Evolutionary conservation across 73 alveolate genomes (phyloP).

Genomic region (Effrenium voratum): DNA sequence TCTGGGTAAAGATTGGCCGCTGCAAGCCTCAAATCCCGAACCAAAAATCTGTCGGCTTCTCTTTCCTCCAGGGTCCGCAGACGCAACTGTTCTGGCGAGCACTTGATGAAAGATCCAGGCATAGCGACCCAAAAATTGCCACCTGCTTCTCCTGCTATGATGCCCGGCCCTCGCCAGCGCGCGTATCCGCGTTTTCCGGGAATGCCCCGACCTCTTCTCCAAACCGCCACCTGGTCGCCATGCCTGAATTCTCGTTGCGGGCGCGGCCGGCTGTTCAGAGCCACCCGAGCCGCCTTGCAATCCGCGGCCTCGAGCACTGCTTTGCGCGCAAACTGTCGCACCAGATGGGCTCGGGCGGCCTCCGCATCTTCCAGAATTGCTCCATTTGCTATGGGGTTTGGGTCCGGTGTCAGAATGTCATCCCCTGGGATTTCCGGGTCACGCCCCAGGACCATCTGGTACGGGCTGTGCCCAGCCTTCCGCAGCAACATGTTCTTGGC

Average conservation of each 20-base stretch:
- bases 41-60: slow-evolving; percentile 26
- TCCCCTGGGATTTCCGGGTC: slow-evolving; percentile 34
- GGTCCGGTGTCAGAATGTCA: not conserved
- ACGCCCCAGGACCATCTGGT: not conserved
- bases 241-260: not conserved
- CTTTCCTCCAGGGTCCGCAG: not conserved
- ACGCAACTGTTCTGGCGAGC: slow-evolving; percentile 3
- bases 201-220: slow-evolving; percentile 3
- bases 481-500: not conserved
- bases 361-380: not conserved
- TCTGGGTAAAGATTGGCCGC: not conserved
- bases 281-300: not conserved
- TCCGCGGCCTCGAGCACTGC: not conserved
- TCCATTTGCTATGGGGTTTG: not conserved
- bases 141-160: slow-evolving; percentile 1
- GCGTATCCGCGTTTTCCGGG: not conserved
- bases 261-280: not conserved
- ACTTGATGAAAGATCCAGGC: slow-evolving; percentile 22
- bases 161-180: slow-evolving; percentile 16
- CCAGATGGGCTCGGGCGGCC: not conserved
- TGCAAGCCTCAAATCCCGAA: not conserved
- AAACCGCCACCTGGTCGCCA: slow-evolving; percentile 5
- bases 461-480: not conserved
- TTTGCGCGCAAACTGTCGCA: not conserved
- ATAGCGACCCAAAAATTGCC: not conserved